Base-by-base conservation (phyloP, 768 basidiomycete genomes). In the Lactarius hengduanensis region DNA sequence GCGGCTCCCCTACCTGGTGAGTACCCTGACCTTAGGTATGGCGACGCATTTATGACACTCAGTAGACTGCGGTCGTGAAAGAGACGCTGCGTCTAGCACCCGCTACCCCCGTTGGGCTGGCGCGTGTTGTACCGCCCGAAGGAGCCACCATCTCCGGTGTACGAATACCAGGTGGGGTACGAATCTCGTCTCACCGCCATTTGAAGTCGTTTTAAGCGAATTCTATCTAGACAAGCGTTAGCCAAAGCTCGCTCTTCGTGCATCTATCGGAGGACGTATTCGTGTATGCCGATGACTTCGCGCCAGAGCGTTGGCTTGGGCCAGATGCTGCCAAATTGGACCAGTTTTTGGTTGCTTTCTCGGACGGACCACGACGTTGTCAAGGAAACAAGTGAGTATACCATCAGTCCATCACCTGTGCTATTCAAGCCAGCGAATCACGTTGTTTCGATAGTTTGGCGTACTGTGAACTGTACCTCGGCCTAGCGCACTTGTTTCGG, bases 91-190 rank as follows among this genome's bases (percentile, higher is more conserved):
- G 61, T 18, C 36, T 62, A 20, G 22, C 56, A 22, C 62, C 62
- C 3, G n/a, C 36, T 22, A 54, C 16, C 28, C 61, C 45, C 1
- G 61, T 54, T 8, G 57, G 57, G 38, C 61, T 62, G 26, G 47
- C 61, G 20, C 61, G 61, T 15, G 61, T 62, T 41, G 38, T 63
- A 10, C 62, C 56, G 4, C 38, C 30, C 10, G 61, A 50, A 11
- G 61, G 61, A 5, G 61, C 61, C 18, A 40, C 36, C 6, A 30
- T 62, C 11, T 62, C 47, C 5, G 61, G 38, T 22, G 28, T 53
- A 30, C 47, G 47, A 26, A 62, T 62, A 30, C 61, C 61, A 34
- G 61, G 61, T 16, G 55, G 62, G 22, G 40, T 63, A 60, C 41
- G 59, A 32, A 1, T 60, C 26, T 20, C 22, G 2, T 9, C 57